A percentile compares a stretch with the other conserved stretches of the same genome.
These are phyloP conservation scores for Pneumocystis sp. DNA, from an alignment of 1,139 yeast species.

Conservation along the genomic window DNA sequence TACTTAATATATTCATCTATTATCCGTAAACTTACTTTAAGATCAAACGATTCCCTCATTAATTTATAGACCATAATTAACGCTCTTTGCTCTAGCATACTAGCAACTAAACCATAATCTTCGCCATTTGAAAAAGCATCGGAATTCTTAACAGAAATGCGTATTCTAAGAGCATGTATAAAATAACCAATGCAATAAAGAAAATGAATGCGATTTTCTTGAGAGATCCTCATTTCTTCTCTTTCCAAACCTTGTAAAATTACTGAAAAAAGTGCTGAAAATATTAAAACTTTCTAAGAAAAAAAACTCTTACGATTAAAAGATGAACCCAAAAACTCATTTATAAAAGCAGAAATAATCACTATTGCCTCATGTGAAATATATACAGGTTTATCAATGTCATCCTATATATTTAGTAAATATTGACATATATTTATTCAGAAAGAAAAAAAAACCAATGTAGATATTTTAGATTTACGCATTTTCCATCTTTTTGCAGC, in stretches of 20 bases:
- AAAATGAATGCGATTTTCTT: conserved; percentile 33
- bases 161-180: conserved; percentile 27
- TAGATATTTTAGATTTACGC: neutral
- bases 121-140: conserved; percentile 12
- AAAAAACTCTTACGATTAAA: conserved; percentile 35
- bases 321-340: conserved; percentile 55
- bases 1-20: conserved; percentile 9
- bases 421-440: neutral
- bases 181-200: conserved; percentile 64
- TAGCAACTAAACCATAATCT: conserved; percentile 52
- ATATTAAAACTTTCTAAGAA: neutral
- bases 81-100: conserved; percentile 49
- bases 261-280: conserved; percentile 33
- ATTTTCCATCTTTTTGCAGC: conserved; percentile 50
- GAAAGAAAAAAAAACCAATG: neutral
- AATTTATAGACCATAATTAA: conserved; percentile 46
- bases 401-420: conserved; percentile 12
- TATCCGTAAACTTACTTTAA: conserved; percentile 18
- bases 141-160: conserved; percentile 19
- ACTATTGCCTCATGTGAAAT: conserved; percentile 27
- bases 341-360: conserved; percentile 33
- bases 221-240: conserved; percentile 25
- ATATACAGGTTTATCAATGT: conserved; percentile 16
- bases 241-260: conserved; percentile 39
- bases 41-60: conserved; percentile 38